Percentiles rank a stretch among this genome's conserved stretches.
These are phyloP conservation scores for Paramyrothecium roridum DNA, from an alignment of 2,329 filamentous ascomycete species.

Conservation along the genomic window DNA sequence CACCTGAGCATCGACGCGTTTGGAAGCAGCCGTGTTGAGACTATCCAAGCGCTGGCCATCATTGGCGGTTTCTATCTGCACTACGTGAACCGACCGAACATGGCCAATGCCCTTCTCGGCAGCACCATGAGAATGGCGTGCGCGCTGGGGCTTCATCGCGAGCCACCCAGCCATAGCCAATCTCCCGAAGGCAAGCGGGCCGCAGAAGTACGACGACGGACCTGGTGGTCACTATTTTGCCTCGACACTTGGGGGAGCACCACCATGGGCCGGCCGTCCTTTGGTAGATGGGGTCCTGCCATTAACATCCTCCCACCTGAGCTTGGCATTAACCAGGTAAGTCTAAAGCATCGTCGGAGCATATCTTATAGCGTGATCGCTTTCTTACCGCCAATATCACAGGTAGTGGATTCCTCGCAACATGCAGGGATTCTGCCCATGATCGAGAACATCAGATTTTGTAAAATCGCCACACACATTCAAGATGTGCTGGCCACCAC, in stretches of 20 bases:
- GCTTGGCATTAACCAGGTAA: slow-evolving; percentile 39
- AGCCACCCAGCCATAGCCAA: slow-evolving; percentile 26
- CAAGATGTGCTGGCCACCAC: slow-evolving; percentile 75
- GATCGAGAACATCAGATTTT: slow-evolving; percentile 75
- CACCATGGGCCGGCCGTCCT: slow-evolving; percentile 66
- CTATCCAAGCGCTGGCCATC: slow-evolving; percentile 65
- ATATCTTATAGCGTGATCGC: too few relatives aligned
- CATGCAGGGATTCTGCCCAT: slow-evolving; percentile 66
- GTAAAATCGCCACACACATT: slow-evolving; percentile 73
- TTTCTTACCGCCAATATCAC: not conserved
- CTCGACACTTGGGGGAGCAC: slow-evolving; percentile 72
- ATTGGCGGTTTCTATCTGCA: slow-evolving; percentile 76
- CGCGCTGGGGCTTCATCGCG: slow-evolving; percentile 66
- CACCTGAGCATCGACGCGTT: slow-evolving; percentile 65
- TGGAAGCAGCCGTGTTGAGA: slow-evolving; percentile 57
- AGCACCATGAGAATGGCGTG: slow-evolving; percentile 70
- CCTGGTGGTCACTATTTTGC: slow-evolving; percentile 74
- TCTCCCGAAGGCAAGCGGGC: slow-evolving; percentile 1
- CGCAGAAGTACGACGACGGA: slow-evolving; percentile 58
- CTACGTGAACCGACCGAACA: slow-evolving; percentile 72
- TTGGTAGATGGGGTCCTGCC: slow-evolving; percentile 65
- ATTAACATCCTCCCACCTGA: slow-evolving; percentile 64
- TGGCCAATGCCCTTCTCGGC: slow-evolving; percentile 69
- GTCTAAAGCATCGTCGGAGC: not conserved
- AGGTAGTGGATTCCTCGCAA: slow-evolving; percentile 47